Evolutionary conservation across 805 yeast genomes (phyloP).

Genomic region (Pichia eremophila): DNA sequence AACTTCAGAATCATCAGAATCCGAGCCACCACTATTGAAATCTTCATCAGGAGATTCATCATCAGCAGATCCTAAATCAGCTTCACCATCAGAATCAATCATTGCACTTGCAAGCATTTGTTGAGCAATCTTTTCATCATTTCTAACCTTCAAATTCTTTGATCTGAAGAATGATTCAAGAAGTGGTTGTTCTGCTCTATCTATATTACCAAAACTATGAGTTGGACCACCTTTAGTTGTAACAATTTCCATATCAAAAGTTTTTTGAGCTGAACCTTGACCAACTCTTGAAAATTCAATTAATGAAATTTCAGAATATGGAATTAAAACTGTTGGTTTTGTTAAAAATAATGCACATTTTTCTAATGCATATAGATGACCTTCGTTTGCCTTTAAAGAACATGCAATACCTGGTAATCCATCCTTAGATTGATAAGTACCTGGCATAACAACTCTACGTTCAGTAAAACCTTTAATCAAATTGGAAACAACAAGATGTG

Average conservation of each 20-base stretch:
- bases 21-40: slow-evolving; percentile 46
- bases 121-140: slow-evolving; percentile 85
- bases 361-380: slow-evolving; percentile 86
- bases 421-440: slow-evolving; percentile 65
- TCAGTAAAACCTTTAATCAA: slow-evolving; percentile 86
- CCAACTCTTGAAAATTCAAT: slow-evolving; percentile 88
- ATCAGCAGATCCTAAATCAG: slow-evolving; percentile 66
- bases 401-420: slow-evolving; percentile 83
- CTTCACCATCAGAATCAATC: slow-evolving; percentile 47
- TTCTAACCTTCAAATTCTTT: slow-evolving; percentile 72
- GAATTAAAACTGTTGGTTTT: slow-evolving; percentile 88
- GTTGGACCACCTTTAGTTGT: slow-evolving; percentile 57
- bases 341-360: slow-evolving; percentile 85
- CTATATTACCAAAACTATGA: slow-evolving; percentile 81
- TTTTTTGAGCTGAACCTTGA: slow-evolving; percentile 69
- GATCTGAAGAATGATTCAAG: slow-evolving; percentile 69
- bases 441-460: slow-evolving; percentile 76
- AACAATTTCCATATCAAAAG: slow-evolving; percentile 82
- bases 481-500: slow-evolving; percentile 80
- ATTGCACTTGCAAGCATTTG: slow-evolving; percentile 70
- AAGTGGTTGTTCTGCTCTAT: slow-evolving; percentile 77
- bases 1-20: slow-evolving; percentile 37
- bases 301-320: slow-evolving; percentile 68
- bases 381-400: slow-evolving; percentile 91
- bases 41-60: slow-evolving; percentile 84